Evolutionary conservation across 1,139 yeast genomes (phyloP).

Genomic region (Suhomyces chickasaworum): DNA sequence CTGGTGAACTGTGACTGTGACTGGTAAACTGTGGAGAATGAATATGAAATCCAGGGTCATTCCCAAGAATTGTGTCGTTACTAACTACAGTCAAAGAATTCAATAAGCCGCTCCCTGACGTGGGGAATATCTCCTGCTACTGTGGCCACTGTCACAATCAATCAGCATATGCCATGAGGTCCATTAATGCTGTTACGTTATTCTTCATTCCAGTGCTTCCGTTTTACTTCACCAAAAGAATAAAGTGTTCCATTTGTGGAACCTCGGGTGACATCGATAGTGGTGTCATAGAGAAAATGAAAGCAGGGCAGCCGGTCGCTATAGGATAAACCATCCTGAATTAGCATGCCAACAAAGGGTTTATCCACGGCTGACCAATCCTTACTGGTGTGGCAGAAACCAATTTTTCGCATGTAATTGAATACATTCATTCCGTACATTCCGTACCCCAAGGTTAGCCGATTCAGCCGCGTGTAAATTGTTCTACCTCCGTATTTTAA

Average conservation of each 20-base stretch:
- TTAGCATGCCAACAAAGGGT: not conserved
- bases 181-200: constrained; percentile 46
- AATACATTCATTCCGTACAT: constrained; percentile 5
- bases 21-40: not conserved
- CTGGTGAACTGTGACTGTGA: no score
- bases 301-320: constrained; percentile 47
- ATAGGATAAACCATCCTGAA: constrained; percentile 7
- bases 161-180: constrained; percentile 44
- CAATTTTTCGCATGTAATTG: not conserved
- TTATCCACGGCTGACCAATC: not conserved
- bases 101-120: constrained; percentile 21
- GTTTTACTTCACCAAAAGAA: constrained; percentile 39
- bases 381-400: not conserved
- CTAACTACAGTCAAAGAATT: constrained; percentile 21
- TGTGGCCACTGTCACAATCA: constrained; percentile 45
- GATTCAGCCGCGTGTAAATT: constrained; percentile 7
- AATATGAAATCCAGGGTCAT: not conserved
- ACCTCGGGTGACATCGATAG: constrained; percentile 42
- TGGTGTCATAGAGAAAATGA: constrained; percentile 34
- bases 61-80: not conserved
- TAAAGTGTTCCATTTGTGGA: constrained; percentile 48
- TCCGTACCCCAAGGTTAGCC: constrained; percentile 7
- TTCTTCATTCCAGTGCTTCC: constrained; percentile 51
- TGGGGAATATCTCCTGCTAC: constrained; percentile 20
- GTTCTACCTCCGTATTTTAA: not conserved